Conservation (phyloP, 306 rosid species). For the Begonia loranthoides region DNA sequence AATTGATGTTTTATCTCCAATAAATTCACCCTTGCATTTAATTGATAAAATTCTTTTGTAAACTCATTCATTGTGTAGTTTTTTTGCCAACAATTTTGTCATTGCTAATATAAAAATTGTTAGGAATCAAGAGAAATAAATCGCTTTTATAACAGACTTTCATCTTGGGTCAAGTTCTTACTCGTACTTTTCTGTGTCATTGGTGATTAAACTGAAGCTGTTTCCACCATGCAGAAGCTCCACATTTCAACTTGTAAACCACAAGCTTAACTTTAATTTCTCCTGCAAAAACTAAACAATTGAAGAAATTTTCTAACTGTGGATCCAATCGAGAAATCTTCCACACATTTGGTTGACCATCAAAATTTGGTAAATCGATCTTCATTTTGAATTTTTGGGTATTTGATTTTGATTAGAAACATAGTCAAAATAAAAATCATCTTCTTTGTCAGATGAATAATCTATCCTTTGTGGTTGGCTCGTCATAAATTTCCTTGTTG, state of each 20-base stretch:
- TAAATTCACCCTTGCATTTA: neutral
- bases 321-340: neutral
- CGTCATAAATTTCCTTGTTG: too few relatives aligned
- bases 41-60: neutral
- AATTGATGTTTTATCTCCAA: neutral
- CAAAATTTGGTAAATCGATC: too few relatives aligned
- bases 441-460: too few relatives aligned
- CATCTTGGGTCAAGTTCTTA: neutral
- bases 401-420: too few relatives aligned
- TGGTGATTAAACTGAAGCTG: neutral
- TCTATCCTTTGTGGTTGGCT: too few relatives aligned
- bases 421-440: too few relatives aligned
- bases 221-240: neutral
- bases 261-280: neutral
- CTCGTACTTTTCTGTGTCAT: neutral
- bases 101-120: neutral
- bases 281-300: too few relatives aligned
- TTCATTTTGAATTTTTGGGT: too few relatives aligned
- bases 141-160: neutral
- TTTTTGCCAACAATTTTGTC: neutral
- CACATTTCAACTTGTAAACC: neutral
- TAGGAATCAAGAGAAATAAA: neutral
- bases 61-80: neutral
- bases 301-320: too few relatives aligned
- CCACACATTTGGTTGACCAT: neutral